Conservation (phyloP, 208 protist genomes). For the Angomonas deanei region DNA sequence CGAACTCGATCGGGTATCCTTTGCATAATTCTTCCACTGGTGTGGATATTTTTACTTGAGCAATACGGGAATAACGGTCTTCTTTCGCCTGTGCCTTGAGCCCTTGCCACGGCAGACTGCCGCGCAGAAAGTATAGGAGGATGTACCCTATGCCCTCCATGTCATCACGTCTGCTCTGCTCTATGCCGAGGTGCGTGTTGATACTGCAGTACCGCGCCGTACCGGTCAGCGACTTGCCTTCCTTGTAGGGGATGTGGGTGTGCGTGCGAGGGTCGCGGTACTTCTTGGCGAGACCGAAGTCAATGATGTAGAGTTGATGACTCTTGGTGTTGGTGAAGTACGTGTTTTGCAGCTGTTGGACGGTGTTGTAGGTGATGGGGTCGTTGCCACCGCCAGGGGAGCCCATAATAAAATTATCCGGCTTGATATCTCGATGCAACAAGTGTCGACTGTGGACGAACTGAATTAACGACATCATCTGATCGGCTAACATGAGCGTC, state of each 20-base stretch:
- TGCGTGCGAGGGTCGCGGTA: conserved; percentile 98
- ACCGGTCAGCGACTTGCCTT: conserved; percentile 99
- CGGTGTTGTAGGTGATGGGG: too few species aligned
- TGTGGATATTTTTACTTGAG: conserved; percentile 95
- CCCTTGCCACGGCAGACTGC: conserved; percentile 98
- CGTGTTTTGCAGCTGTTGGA: too few species aligned
- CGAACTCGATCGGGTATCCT: conserved; percentile 93
- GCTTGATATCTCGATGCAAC: conserved; percentile 94
- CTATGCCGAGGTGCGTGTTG: conserved; percentile 99
- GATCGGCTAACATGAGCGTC: conserved; percentile 90
- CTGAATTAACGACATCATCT: conserved; percentile 89
- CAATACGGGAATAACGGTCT: conserved; percentile 99
- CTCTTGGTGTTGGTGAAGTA: conserved; percentile 80
- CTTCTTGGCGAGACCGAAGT: conserved; percentile 99
- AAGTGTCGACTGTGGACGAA: conserved; percentile 91
- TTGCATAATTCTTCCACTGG: conserved; percentile 96
- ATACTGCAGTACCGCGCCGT: conserved; percentile 99
- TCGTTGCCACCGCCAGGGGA: not conserved
- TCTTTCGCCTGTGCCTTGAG: conserved; percentile 95
- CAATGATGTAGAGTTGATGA: conserved; percentile 95
- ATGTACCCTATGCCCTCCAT: conserved; percentile 98
- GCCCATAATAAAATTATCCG: conserved; percentile 94
- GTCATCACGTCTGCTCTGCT: conserved; percentile 96
- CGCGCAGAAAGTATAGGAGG: conserved; percentile 99
- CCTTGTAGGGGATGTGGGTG: conserved; percentile 98